phyloP scores from a whole-genome alignment of 2,329 filamentous ascomycete species.

The Lachnellula willkommii region DNA sequence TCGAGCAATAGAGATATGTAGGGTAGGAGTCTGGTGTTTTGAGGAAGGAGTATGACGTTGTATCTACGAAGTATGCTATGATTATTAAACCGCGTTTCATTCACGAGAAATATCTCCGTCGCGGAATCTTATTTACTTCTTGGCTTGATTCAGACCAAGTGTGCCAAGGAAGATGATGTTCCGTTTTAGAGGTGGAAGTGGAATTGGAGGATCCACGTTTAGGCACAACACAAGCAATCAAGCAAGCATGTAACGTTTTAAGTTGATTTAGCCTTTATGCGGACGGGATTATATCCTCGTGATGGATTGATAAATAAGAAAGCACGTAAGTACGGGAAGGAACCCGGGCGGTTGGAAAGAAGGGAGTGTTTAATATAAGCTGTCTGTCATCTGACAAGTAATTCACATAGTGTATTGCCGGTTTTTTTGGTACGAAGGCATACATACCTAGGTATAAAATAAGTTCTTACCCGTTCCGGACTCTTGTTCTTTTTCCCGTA shows the following conservation, averaged over 20 bases:
- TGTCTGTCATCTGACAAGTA: slow-evolving; percentile 7
- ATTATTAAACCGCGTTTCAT: no score
- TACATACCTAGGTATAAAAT: neutral
- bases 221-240: no score
- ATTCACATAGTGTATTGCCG: neutral
- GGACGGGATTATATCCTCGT: neutral
- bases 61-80: no score
- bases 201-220: no score
- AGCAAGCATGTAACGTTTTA: slow-evolving; percentile 1
- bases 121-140: no score
- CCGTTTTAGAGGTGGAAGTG: no score
- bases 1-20: no score
- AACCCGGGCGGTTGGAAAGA: neutral
- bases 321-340: neutral
- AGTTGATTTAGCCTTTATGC: slow-evolving; percentile 20
- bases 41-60: no score
- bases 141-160: no score
- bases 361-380: slow-evolving; percentile 1
- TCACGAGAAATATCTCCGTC: no score
- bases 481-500: neutral
- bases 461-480: neutral
- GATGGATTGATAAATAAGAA: neutral
- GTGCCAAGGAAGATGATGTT: no score
- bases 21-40: no score
- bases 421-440: neutral